Base-by-base conservation (phyloP, 2,329 filamentous ascomycete genomes). In the Mollisiaceae sp. region DNA sequence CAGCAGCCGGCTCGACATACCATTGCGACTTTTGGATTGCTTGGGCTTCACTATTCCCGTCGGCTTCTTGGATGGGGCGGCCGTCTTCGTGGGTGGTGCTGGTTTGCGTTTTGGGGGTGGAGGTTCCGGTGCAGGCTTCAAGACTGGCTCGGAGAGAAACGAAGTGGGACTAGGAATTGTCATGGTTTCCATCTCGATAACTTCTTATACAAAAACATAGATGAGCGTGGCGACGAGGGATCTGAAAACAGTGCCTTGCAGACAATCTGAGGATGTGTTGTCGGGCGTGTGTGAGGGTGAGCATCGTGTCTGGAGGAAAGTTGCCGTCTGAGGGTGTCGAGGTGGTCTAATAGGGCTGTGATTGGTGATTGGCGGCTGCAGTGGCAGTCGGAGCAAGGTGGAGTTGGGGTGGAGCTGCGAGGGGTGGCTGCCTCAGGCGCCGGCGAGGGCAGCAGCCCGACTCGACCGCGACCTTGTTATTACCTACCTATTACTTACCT, bases 11-110 rank as follows among this genome's bases (percentile, higher is more conserved):
- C 45, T 39, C 62, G 63, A 78, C 83, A 72, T 86, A 91, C 89
- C 89, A 81, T 91, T 91, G 71, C 89, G 87, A 79, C 89, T 91
- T 78, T 92, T 92, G 66, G 88, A 89, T 78, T 91, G 89, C 75
- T 91, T 92, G 36, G 87, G 86, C 74, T 90, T 91, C 52, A 78
- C 78, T 62, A 82, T 75, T 36, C 75, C 78, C 60, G 75, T 77
- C 73, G 76, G 65, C 66, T 71, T 75, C 69, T 70, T 73, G 2
- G 67, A 39, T 22, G 63, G 41, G 58, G 38, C 65, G 1, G 66
- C 63, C 39, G 68, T 62, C 43, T 69, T 72, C n/a, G 66, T 66
- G 18, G 68, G 4, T 35, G 69, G 61, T 20, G 69, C 20, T 35
- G 70, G 64, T 70, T 73, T 73, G 62, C 69, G 74, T 63, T 71